Evolutionary conservation across 768 basidiomycete genomes (phyloP), one percentile per base, ranked within the genome.

Genomic region (Rhodosporidiobolus sp.): DNA sequence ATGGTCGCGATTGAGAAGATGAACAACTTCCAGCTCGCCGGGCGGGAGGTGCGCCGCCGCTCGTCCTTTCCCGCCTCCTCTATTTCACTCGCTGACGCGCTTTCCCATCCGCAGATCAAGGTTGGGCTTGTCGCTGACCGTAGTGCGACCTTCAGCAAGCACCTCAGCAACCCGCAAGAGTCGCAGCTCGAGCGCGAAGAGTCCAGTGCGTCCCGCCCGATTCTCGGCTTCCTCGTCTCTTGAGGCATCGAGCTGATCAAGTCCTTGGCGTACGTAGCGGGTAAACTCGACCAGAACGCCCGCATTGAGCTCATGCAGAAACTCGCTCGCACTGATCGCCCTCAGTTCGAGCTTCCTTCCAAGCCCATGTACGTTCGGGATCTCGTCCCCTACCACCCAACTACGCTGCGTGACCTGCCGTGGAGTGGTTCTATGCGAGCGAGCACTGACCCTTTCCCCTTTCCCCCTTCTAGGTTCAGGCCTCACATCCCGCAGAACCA

Each of bases 281-380:
- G 91, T 91, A 92, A 92, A 86, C 87, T 96, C 85, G 96, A 96
- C 85, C 91, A 91, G 85, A 91, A 91, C 80, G 92, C 93, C 80
- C 91, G 96, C 84, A 94, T 96, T 86, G 92, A 93, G 82, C 92
- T 99, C 85, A 99, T 99, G 96, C 92, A 94, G 84, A 99, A 98
- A 88, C 91, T 99, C 87, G 94, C 96, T 82, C 92, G 96, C 85
- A 91, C 88, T 83, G 82, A 83, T 48, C 58, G 57, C 12, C 69
- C 65, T 4, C 55, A 59, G 14, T 43, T 43, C 35, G 69, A 75
- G 43, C 46, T 69, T 5, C 73, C 73, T 17, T 46, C 69, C 8
- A 63, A 45, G 35, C 75, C 77, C 17, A 78, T 76, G 77, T 78
- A 50, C 69, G 2, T 28, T 30, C n/a, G 20, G 26, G 32, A 54